Base-by-base conservation (phyloP, 495 filamentous ascomycete genomes). In the Penicillium maclennaniae region DNA sequence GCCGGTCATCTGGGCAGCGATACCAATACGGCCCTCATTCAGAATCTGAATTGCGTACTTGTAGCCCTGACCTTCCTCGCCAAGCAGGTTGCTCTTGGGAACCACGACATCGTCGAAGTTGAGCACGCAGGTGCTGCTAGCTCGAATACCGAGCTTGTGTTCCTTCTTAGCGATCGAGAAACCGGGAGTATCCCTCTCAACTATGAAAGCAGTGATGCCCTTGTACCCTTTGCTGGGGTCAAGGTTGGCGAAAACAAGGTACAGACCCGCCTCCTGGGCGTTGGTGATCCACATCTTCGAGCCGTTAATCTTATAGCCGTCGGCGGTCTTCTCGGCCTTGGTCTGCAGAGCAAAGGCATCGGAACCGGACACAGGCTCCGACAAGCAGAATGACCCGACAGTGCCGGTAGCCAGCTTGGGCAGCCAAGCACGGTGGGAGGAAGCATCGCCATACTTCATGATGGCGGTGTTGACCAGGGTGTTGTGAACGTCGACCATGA, bases 251-350 rank as follows among this genome's bases (percentile, higher is more conserved):
- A 99, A 99, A 26, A 97, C 93, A 64, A 99, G 92, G 77, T 96
- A 99, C 73, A 97, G 86, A 40, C 84, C 87, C 4, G 92, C 85
- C 75, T 99, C 95, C 75, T 91, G 85, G 46, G 87, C 83, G 74
- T 97, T 99, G 53, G 93, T 97, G 70, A 99, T 99, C 93, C 93
- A 99, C 92, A 97, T 97, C 80, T 99, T 99, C 66, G 81, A 83
- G 45, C 93, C 93, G 48, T 83, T 88, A 67, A 99, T 86, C 69
- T 80, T 86, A 72, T 89, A 97, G 16, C 91, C 89, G 55, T 85
- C 82, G 34, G 86, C 79, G 23, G 83, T 87, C 69, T 85, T 86
- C 58, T 79, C 77, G 23, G 93, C 93, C 67, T 87, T 87, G 47
- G 93, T 97, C 53, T 88, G 84, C 46, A 99, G 82, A 0, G 95